Conservation (phyloP, 495 filamentous ascomycete species). For the Penicillium fimorum region DNA sequence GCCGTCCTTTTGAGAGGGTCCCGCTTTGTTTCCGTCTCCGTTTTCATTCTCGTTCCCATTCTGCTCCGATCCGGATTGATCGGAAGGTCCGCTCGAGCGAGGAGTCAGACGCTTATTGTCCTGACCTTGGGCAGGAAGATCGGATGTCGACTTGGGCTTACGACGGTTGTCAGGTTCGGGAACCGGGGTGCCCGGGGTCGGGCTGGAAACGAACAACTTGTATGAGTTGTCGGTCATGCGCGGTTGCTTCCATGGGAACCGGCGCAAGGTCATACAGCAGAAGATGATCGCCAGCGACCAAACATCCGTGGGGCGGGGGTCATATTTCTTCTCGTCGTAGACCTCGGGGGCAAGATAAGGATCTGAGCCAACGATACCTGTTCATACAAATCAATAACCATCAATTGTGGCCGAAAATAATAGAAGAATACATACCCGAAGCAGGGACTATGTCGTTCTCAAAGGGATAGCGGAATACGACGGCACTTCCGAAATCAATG, state of each 20-base stretch:
- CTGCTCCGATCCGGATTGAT: constrained; percentile 16
- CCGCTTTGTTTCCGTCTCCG: constrained; percentile 16
- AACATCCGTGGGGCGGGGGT: constrained; percentile 90
- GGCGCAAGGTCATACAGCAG: constrained; percentile 94
- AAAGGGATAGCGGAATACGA: constrained; percentile 96
- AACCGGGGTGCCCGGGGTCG: constrained; percentile 52
- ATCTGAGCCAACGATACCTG: constrained; percentile 96
- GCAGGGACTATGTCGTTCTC: constrained; percentile 87
- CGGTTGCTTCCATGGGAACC: constrained; percentile 97
- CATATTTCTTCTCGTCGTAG: constrained; percentile 91
- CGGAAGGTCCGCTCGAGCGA: constrained; percentile 15
- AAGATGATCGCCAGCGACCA: constrained; percentile 99
- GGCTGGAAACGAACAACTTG: constrained; percentile 81
- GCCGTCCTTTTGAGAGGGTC: constrained; percentile 8
- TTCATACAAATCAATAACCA: constrained; percentile 4
- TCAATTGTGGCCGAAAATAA: too few relatives aligned
- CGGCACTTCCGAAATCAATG: constrained; percentile 97
- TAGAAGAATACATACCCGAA: constrained; percentile 60
- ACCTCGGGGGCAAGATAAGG: constrained; percentile 97
- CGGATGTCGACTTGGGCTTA: constrained; percentile 39
- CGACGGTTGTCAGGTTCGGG: constrained; percentile 47
- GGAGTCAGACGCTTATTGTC: constrained; percentile 27
- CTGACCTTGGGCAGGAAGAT: constrained; percentile 30
- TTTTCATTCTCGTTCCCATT: constrained; percentile 19
- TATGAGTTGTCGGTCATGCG: constrained; percentile 91